Evolutionary conservation across 768 basidiomycete species (phyloP).

Genomic region (Royoungia palumana): DNA sequence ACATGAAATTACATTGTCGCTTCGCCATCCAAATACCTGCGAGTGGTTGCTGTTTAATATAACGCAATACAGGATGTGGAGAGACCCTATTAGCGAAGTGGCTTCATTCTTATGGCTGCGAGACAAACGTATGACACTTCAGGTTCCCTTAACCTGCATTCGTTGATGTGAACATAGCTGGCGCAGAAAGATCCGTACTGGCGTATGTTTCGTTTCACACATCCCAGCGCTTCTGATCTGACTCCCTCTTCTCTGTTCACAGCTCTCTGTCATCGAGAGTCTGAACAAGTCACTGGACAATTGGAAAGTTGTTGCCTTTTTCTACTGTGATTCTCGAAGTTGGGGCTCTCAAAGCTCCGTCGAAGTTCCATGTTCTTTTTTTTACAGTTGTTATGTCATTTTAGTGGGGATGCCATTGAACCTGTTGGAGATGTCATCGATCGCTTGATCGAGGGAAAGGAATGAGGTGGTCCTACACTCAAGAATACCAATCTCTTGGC

Average conservation of each 20-base stretch:
- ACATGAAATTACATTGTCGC: neutral
- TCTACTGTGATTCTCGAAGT: too few relatives aligned
- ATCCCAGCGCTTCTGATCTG: too few relatives aligned
- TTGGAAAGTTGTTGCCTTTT: too few relatives aligned
- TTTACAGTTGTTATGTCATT: too few relatives aligned
- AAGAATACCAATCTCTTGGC: neutral
- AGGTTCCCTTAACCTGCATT: too few relatives aligned
- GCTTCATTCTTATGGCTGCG: conserved; percentile 2
- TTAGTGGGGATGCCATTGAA: too few relatives aligned
- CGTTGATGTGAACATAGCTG: neutral
- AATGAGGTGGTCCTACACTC: neutral
- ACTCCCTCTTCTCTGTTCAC: too few relatives aligned
- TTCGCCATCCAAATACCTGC: conserved; percentile 2
- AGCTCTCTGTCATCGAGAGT: too few relatives aligned
- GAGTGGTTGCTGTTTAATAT: conserved; percentile 5
- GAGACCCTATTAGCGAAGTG: neutral
- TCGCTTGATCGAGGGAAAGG: neutral
- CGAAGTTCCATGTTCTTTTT: conserved; percentile 1
- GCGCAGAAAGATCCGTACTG: conserved; percentile 8
- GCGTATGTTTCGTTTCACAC: neutral
- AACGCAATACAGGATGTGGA: conserved; percentile 3
- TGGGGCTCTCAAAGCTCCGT: neutral
- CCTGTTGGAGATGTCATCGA: neutral
- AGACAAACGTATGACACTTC: conserved; percentile 2
- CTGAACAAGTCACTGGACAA: too few relatives aligned